Evolutionary conservation across 371 early-diverging fungal species (phyloP), one percentile per base, ranked within the genome.

Genomic region (Mortierella sp.): DNA sequence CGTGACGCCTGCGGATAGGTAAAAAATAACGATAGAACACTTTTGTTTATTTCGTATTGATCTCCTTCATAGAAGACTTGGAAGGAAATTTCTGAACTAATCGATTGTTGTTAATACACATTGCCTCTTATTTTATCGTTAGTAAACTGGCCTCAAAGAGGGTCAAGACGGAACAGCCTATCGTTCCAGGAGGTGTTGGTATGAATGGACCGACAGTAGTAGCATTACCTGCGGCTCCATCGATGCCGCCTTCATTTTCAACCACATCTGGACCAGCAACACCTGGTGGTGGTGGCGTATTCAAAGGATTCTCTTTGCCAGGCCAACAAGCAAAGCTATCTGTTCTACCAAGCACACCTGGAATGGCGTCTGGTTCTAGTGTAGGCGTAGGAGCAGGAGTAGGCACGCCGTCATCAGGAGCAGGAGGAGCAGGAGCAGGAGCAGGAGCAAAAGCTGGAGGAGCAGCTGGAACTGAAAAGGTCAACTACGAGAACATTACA

Each of bases 401-500:
- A 19, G 21, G 32, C 9, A 26, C 32, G 19, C 23, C 48, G 3
- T 8, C 49, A 3, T 14, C 50, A 23, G 68, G 68, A 37, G 56
- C 44, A 64, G 56, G 72, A 42, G 28, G 52, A 14, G 32, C 54
- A 21, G 53, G 81, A 27, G 43, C 71, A 34, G 14, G 37, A 14
- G 44, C 19, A n/a, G 44, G 44, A 14, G 39, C 39, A 39, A 39
- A 2, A 37, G 37, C 37, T 14, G 39, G 39, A 39, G 39, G 39
- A 39, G 44, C 59, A 2, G 17, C 64, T 19, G 62, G 56, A 6
- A 43, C 65, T 28, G 81, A 86, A 43, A 81, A 79, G 50, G 83
- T 84, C 66, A 88, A 89, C 57, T 85, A 81, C 59, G 88, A 89
- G 42, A 82, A 84, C 32, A 63, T 95, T 27, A 90, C 92, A 47